phyloP scores from a whole-genome alignment of 192 early-diverging fungal genomes.

The Coemansia aciculifera region DNA sequence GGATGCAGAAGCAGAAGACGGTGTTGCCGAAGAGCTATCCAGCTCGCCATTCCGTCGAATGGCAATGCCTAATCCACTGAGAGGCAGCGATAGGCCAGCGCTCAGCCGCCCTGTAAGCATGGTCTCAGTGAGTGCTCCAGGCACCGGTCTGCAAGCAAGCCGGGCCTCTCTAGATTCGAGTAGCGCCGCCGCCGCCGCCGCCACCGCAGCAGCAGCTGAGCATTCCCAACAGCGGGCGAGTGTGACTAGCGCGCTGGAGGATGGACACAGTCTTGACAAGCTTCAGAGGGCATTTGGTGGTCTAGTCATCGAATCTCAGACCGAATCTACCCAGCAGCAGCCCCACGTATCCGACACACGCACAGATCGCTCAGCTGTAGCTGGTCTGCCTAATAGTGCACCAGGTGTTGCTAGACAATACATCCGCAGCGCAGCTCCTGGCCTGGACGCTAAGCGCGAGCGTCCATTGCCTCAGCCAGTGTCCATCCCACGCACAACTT shows the following conservation, averaged over 20 bases:
- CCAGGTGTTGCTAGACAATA: constrained; percentile 11
- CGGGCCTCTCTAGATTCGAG: not conserved
- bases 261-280: constrained; percentile 15
- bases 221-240: not conserved
- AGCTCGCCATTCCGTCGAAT: constrained; percentile 34
- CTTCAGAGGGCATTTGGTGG: constrained; percentile 26
- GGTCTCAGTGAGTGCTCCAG: not conserved
- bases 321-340: not conserved
- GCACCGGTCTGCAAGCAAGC: not conserved
- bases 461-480: constrained; percentile 32
- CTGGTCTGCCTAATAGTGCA: not conserved
- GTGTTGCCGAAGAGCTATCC: constrained; percentile 10
- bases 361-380: not conserved
- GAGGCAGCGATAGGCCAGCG: constrained; percentile 12
- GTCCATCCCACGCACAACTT: constrained; percentile 11
- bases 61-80: constrained; percentile 39
- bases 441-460: constrained; percentile 24
- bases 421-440: constrained; percentile 27
- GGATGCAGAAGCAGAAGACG: constrained; percentile 8
- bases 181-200: not conserved
- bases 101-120: constrained; percentile 16
- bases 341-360: not conserved
- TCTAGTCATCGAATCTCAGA: constrained; percentile 19
- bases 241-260: not conserved
- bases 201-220: not conserved